These are phyloP conservation scores for Allantophomopsis cytisporea DNA, from an alignment of 2,329 filamentous ascomycete genomes.

Conservation along the genomic window DNA sequence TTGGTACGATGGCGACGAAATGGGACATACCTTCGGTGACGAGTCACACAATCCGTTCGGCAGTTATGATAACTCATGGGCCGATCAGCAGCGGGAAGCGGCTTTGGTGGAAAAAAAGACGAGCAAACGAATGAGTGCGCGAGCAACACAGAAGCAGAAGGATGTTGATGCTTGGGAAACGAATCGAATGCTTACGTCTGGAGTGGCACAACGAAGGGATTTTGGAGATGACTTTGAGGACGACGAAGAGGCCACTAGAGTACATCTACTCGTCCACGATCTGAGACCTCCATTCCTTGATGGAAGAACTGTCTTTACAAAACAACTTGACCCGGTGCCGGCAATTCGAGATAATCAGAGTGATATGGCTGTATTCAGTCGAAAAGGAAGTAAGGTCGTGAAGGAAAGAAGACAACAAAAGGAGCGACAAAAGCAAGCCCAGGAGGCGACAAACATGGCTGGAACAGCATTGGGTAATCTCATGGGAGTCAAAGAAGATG, in stretches of 20 bases:
- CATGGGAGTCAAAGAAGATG: slow-evolving; percentile 88
- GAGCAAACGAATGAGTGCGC: slow-evolving; percentile 55
- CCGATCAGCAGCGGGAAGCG: slow-evolving; percentile 57
- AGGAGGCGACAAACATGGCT: slow-evolving; percentile 85
- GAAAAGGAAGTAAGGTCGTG: slow-evolving; percentile 88
- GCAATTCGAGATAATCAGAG: slow-evolving; percentile 90
- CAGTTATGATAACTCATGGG: slow-evolving; percentile 57
- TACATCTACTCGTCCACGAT: slow-evolving; percentile 89
- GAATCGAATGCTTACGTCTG: slow-evolving; percentile 94
- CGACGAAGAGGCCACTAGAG: slow-evolving; percentile 77
- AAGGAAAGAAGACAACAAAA: slow-evolving; percentile 83
- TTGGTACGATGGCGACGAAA: slow-evolving; percentile 85
- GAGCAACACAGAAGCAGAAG: slow-evolving; percentile 74
- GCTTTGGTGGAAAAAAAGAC: slow-evolving; percentile 71
- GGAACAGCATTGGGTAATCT: slow-evolving; percentile 89
- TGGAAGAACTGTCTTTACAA: slow-evolving; percentile 90
- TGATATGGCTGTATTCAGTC: slow-evolving; percentile 96
- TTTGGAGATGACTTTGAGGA: slow-evolving; percentile 73
- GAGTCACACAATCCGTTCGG: slow-evolving; percentile 90
- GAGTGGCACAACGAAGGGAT: slow-evolving; percentile 81
- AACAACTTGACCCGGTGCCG: slow-evolving; percentile 88
- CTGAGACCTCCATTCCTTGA: slow-evolving; percentile 89
- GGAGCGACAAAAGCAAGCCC: slow-evolving; percentile 85
- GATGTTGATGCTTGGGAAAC: slow-evolving; percentile 98
- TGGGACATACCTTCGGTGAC: slow-evolving; percentile 74